Percentiles rank a stretch among this genome's conserved stretches.
Evolutionary conservation across 2,329 filamentous ascomycete species (phyloP).

Genomic region (Escovopsis sp.): DNA sequence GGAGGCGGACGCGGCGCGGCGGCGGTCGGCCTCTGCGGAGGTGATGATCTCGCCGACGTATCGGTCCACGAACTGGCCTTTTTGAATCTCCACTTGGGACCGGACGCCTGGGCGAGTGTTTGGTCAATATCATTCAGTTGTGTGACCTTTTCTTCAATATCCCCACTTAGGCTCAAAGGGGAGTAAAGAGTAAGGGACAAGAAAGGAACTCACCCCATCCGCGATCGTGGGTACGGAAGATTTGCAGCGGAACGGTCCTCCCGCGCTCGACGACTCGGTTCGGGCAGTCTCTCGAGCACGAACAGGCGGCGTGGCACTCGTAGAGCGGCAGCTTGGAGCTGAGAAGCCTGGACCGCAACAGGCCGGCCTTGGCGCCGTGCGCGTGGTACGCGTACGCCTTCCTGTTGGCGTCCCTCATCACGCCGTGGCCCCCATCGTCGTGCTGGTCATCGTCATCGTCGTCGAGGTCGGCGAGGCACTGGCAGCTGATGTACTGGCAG

Average conservation of each 20-base stretch:
- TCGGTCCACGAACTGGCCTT: conserved; percentile 65
- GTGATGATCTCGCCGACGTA: conserved; percentile 64
- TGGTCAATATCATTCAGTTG: no score
- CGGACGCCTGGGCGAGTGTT: conserved; percentile 36
- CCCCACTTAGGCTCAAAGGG: no score
- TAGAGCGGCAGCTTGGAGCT: conserved; percentile 51
- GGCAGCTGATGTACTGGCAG: conserved; percentile 54
- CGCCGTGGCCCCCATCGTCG: conserved; percentile 23
- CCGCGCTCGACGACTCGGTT: conserved; percentile 68
- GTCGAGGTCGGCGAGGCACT: conserved; percentile 52
- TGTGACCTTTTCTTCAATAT: no score
- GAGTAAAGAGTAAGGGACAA: no score
- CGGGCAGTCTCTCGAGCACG: conserved; percentile 48
- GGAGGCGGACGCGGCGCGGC: conserved; percentile 41
- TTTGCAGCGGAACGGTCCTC: conserved; percentile 53
- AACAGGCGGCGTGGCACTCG: conserved; percentile 63
- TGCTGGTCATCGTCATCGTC: conserved; percentile 26
- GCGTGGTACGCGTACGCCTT: conserved; percentile 50
- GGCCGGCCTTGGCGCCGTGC: conserved; percentile 34
- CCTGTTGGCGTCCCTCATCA: conserved; percentile 13
- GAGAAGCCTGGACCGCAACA: conserved; percentile 37
- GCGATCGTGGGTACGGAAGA: conserved; percentile 57
- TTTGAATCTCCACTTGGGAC: conserved; percentile 46
- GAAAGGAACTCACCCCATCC: conserved; percentile 49
- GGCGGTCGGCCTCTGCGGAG: conserved; percentile 45